Percentiles rank a stretch among this genome's conserved stretches.
Evolutionary conservation across 2,329 filamentous ascomycete species (phyloP).

Genomic region (Epicoccum nigrum): DNA sequence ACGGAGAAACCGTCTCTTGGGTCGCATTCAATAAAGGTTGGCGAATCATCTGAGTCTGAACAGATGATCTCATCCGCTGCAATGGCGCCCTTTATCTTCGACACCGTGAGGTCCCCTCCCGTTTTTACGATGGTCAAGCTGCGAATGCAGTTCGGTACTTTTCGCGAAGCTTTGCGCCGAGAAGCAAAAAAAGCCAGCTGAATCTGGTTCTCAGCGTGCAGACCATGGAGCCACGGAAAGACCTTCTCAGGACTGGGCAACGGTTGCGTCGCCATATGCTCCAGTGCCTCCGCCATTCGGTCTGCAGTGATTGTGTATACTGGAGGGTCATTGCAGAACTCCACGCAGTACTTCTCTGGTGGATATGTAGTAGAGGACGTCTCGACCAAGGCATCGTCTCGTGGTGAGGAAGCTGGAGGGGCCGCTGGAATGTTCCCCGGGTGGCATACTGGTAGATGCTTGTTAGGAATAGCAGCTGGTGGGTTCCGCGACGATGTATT

Average conservation of each 20-base stretch:
- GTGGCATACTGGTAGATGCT: constrained; percentile 88
- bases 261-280: constrained; percentile 77
- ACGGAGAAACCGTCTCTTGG: constrained; percentile 92
- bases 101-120: constrained; percentile 74
- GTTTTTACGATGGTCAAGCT: constrained; percentile 87
- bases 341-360: constrained; percentile 66
- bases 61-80: constrained; percentile 79
- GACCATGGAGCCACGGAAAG: constrained; percentile 94
- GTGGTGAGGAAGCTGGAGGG: constrained; percentile 64
- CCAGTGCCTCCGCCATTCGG: constrained; percentile 73
- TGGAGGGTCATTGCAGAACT: constrained; percentile 57
- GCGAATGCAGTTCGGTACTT: constrained; percentile 76
- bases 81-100: constrained; percentile 86
- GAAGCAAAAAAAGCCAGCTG: constrained; percentile 90
- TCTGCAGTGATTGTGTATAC: constrained; percentile 76
- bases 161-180: constrained; percentile 72
- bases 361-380: constrained; percentile 77
- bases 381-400: constrained; percentile 61
- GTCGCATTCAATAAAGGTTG: constrained; percentile 80
- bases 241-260: constrained; percentile 84
- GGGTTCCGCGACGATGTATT: constrained; percentile 63
- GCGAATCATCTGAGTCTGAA: constrained; percentile 47
- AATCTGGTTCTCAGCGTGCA: constrained; percentile 86
- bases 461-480: constrained; percentile 76
- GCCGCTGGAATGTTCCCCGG: constrained; percentile 68